A percentile compares a stretch with the other conserved stretches of the same genome.
Conservation (phyloP, 139 green algal species). For the Closterium sp. region DNA sequence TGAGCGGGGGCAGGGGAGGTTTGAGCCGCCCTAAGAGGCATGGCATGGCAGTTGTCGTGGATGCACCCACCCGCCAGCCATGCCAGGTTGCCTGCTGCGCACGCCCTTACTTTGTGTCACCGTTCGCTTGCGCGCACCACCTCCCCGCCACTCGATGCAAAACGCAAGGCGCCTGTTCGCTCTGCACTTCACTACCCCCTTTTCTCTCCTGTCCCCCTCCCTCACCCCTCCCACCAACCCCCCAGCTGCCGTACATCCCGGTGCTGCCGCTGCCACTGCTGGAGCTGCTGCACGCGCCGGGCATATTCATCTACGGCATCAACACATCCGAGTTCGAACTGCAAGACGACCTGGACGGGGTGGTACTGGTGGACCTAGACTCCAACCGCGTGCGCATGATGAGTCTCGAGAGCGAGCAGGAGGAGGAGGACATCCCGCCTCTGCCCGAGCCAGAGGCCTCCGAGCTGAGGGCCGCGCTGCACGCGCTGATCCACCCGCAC, state of each 20-base stretch:
- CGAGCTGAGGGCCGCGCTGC: background rate
- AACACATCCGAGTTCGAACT: background rate
- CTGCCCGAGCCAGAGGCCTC: background rate
- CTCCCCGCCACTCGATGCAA: background rate
- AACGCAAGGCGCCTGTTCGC: background rate
- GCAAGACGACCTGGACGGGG: background rate
- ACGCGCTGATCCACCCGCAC: background rate
- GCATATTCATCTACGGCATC: conserved; percentile 37
- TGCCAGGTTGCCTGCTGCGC: no score
- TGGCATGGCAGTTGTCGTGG: no score
- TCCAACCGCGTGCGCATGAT: background rate
- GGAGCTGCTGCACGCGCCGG: conserved; percentile 32
- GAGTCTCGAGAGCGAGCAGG: background rate
- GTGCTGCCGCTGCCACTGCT: conserved; percentile 19
- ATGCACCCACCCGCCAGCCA: no score
- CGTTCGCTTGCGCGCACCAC: no score
- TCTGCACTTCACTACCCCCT: background rate
- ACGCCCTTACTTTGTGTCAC: no score
- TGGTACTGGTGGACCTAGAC: background rate
- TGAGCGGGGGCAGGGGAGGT: no score
- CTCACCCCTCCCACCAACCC: no score
- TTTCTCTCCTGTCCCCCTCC: background rate
- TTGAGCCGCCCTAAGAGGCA: no score
- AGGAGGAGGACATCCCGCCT: background rate
- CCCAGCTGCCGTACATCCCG: conserved; percentile 40